phyloP scores from a whole-genome alignment of 106 monocot species.

The Apostasia ramifera region DNA sequence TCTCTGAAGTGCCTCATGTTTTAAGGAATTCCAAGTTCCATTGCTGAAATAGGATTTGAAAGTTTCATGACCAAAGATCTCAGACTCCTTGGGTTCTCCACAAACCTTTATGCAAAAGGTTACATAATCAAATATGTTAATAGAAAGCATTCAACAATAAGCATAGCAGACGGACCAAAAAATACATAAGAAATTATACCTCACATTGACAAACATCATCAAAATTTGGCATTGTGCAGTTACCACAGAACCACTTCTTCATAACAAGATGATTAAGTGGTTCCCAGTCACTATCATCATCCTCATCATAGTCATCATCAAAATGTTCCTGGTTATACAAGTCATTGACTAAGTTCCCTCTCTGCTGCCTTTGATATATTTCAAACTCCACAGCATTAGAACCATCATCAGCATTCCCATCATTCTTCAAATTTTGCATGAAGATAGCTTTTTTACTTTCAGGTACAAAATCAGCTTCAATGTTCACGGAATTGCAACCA shows the following conservation, averaged over 20 bases:
- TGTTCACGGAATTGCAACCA: slow-evolving; percentile 6
- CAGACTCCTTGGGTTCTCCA: slow-evolving; percentile 61
- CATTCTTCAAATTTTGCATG: background rate
- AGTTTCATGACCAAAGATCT: slow-evolving; percentile 16
- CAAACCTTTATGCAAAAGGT: slow-evolving; percentile 36
- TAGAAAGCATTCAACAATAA: background rate
- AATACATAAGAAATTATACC: slow-evolving; percentile 26
- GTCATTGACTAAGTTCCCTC: slow-evolving; percentile 39
- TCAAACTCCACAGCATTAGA: slow-evolving; percentile 2
- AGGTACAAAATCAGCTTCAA: slow-evolving; percentile 2
- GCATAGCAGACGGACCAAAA: background rate
- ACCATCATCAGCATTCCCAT: slow-evolving; percentile 11
- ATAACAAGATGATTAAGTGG: slow-evolving; percentile 38
- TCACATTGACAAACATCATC: slow-evolving; percentile 49
- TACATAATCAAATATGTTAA: background rate
- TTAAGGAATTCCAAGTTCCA: slow-evolving; percentile 4
- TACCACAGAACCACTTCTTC: slow-evolving; percentile 75
- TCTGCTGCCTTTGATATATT: slow-evolving; percentile 10
- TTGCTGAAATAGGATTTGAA: background rate
- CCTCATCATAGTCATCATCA: slow-evolving; percentile 60
- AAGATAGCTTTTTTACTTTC: slow-evolving; percentile 2
- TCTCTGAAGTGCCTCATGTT: slow-evolving; percentile 1
- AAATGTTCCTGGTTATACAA: slow-evolving; percentile 35
- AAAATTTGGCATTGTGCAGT: slow-evolving; percentile 78
- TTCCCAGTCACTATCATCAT: slow-evolving; percentile 91